Evolutionary conservation across 306 rosid species (phyloP).

Genomic region (Urtica urens): DNA sequence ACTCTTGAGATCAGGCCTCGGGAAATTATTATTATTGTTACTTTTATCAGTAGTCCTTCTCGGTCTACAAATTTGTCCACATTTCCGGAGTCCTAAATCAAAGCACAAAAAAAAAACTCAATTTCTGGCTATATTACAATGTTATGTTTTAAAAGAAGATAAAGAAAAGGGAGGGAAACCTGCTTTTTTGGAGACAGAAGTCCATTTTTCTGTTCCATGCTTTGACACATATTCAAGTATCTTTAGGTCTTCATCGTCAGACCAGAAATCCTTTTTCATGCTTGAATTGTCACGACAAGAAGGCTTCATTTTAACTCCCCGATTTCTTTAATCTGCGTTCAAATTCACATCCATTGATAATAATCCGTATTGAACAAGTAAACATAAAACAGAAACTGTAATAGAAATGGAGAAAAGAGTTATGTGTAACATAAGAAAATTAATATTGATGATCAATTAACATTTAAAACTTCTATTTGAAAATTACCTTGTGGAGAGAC

Average conservation of each 20-base stretch:
- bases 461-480: too few relatives aligned
- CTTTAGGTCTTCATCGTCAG: slow-evolving; percentile 54
- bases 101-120: slow-evolving; percentile 5
- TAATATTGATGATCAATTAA: background rate
- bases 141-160: background rate
- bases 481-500: slow-evolving; percentile 30
- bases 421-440: slow-evolving; percentile 6
- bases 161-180: slow-evolving; percentile 20
- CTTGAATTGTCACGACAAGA: slow-evolving; percentile 42
- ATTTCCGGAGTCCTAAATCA: slow-evolving; percentile 49
- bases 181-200: slow-evolving; percentile 50
- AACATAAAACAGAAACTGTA: slow-evolving; percentile 4
- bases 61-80: slow-evolving; percentile 68
- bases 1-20: slow-evolving; percentile 47
- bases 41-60: too few relatives aligned
- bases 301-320: slow-evolving; percentile 37
- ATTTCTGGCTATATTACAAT: background rate
- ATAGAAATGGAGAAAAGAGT: slow-evolving; percentile 2
- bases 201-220: slow-evolving; percentile 55
- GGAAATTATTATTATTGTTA: too few relatives aligned
- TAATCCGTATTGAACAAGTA: slow-evolving; percentile 1
- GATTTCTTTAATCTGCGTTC: slow-evolving; percentile 13
- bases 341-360: slow-evolving; percentile 9
- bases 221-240: slow-evolving; percentile 37
- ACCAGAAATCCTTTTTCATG: slow-evolving; percentile 40